Evolutionary conservation across 768 basidiomycete species (phyloP).

Genomic region (Inosperma sp.): DNA sequence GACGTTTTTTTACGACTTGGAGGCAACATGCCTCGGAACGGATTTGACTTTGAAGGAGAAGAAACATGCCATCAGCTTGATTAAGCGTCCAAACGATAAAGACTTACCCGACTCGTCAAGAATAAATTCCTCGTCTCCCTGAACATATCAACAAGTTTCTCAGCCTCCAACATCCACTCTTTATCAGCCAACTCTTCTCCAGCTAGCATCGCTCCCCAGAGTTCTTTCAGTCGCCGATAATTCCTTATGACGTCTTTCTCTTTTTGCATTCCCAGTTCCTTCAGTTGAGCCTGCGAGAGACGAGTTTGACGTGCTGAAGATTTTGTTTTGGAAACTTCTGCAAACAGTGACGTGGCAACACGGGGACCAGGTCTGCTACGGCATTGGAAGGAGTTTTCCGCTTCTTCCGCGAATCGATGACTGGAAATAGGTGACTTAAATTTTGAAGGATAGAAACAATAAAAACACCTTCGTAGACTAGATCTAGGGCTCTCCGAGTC

Average conservation of each 20-base stretch:
- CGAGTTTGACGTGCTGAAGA: conserved; percentile 37
- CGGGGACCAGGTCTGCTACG: conserved; percentile 1
- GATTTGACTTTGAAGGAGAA: conserved; percentile 37
- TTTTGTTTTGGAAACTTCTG: conserved; percentile 44
- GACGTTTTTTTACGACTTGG: conserved; percentile 36
- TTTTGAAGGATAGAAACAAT: background rate
- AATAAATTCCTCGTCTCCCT: conserved; percentile 84
- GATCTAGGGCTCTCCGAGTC: conserved; percentile 72
- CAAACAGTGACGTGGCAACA: conserved; percentile 51
- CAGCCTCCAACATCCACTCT: conserved; percentile 81
- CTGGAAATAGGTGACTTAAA: too few species aligned
- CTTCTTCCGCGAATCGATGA: conserved; percentile 59
- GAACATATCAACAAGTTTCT: conserved; percentile 84
- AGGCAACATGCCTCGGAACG: conserved; percentile 70
- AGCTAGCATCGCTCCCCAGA: conserved; percentile 54
- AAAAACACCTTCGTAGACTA: conserved; percentile 90
- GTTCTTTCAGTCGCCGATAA: conserved; percentile 54
- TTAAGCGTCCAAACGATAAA: background rate
- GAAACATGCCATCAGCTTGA: conserved; percentile 3
- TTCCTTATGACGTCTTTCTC: conserved; percentile 60
- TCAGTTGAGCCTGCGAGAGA: conserved; percentile 54
- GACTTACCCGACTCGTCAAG: conserved; percentile 64
- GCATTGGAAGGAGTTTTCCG: conserved; percentile 22
- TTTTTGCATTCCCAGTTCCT: conserved; percentile 58
- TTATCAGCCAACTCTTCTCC: conserved; percentile 46